Evolutionary conservation across 2,329 filamentous ascomycete species (phyloP), one percentile per base, ranked within the genome.

Genomic region (Clarireedia sp.): DNA sequence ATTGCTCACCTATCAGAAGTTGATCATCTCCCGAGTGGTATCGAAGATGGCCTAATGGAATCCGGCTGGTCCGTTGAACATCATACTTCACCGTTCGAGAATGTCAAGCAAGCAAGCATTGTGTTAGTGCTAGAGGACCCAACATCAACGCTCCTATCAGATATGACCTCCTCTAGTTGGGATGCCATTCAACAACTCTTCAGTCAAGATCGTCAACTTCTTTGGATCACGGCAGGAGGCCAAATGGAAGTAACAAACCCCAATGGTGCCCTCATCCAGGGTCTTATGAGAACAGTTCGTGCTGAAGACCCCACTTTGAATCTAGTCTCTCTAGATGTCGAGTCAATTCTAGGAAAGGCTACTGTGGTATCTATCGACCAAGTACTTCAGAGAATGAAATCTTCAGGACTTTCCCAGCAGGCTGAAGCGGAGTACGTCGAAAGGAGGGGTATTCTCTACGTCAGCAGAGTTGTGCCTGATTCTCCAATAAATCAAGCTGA

Each of bases 181-280:
- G 26, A 60, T 33, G n/a, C 46, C 6, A 40, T 62, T 40, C 57
- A 60, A 41, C 19, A 40, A 19, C 43, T 54, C n/a, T 16, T 54
- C 24, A 36, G 10, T 23, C n/a, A 43, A 36, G 47, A 49, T 6
- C 17, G 3, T 8, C 56, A 57, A 24, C 51, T 72, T 10, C 58
- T 73, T 8, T 73, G 71, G 71, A 55, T 72, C 23, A 72, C 69
- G 2, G 62, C 60, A 2, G 67, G 68, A 40, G 57, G 63, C 0
- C 57, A 62, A 36, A 47, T 62, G 14, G 55, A 64, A 6, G 16
- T 68, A 59, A 60, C 63, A 60, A 49, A 62, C 50, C 70, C 70
- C 2, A 59, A 65, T 14, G 59, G 69, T 14, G 64, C 64, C 23
- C 62, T 70, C 36, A 61, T 68, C 29, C 55, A 66, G 14, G 71